These are phyloP conservation scores for Colletotrichum sp. DNA, from an alignment of 2,329 filamentous ascomycete species.

Conservation along the genomic window DNA sequence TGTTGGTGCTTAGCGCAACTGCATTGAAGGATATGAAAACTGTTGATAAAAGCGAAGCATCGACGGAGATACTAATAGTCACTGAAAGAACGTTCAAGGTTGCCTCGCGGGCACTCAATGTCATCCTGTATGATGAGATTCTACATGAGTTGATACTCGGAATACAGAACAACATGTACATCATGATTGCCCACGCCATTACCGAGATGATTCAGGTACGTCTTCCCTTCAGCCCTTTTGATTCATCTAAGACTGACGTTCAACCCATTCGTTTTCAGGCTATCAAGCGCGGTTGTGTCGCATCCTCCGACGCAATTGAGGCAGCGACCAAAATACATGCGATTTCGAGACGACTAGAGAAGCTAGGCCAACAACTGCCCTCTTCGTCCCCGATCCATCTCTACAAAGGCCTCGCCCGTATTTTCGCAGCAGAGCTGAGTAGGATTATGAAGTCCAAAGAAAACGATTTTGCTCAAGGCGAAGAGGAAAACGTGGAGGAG, in stretches of 20 bases:
- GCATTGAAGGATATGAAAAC: constrained; percentile 23
- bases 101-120: background rate
- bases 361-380: background rate
- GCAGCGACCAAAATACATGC: background rate
- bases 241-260: background rate
- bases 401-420: background rate
- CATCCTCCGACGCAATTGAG: background rate
- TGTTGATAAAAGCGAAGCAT: constrained; percentile 5
- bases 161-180: constrained; percentile 29
- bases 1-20: constrained; percentile 27
- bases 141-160: constrained; percentile 23
- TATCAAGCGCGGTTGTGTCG: background rate
- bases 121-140: background rate
- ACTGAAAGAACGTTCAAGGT: background rate
- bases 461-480: background rate
- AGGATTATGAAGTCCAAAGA: background rate
- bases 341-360: background rate
- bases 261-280: background rate
- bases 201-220: constrained; percentile 24
- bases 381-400: background rate
- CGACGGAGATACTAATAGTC: background rate
- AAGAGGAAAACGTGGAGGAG: background rate
- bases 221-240: background rate
- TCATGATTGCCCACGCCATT: constrained; percentile 27
- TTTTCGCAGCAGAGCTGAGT: background rate